Percentiles rank a stretch among this genome's conserved stretches.
Conservation (phyloP, 208 protist genomes). For the Trypanosomatidae sp. region DNA sequence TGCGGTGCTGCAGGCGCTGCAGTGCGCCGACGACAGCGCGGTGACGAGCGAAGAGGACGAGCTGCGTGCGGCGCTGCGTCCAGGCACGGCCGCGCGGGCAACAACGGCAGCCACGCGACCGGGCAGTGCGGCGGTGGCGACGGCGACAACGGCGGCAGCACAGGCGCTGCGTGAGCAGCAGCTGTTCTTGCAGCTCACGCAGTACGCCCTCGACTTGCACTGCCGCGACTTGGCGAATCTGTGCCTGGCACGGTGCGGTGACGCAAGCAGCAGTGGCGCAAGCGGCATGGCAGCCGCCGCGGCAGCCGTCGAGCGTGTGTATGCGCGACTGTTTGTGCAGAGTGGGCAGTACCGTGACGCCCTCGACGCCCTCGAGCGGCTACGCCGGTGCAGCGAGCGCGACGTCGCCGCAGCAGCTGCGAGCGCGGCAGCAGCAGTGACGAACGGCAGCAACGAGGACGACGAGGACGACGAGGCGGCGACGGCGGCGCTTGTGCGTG, state of each 20-base stretch:
- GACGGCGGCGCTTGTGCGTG: background rate
- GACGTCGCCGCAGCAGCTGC: background rate
- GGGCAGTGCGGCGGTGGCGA: background rate
- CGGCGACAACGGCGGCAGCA: background rate
- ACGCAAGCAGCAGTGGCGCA: conserved; percentile 5
- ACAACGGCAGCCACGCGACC: background rate
- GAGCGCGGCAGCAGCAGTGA: background rate
- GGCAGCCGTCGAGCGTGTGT: conserved; percentile 54
- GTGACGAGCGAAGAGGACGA: background rate
- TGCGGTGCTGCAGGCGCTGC: conserved; percentile 30
- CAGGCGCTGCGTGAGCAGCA: conserved; percentile 7
- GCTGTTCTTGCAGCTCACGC: conserved; percentile 23
- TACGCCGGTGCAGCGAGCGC: background rate
- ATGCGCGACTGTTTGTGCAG: conserved; percentile 62
- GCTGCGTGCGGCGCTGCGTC: background rate
- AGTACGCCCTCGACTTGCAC: conserved; percentile 44
- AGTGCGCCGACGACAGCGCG: no score
- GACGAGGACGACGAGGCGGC: background rate
- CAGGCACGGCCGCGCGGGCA: background rate
- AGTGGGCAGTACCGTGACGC: conserved; percentile 57
- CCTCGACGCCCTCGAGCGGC: conserved; percentile 18
- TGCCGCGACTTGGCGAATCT: conserved; percentile 62
- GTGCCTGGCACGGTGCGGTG: conserved; percentile 38
- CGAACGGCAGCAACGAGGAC: background rate
- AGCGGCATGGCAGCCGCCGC: no score